Base-by-base conservation (phyloP, 805 yeast genomes). In the Kluyveromyces lactis region DNA sequence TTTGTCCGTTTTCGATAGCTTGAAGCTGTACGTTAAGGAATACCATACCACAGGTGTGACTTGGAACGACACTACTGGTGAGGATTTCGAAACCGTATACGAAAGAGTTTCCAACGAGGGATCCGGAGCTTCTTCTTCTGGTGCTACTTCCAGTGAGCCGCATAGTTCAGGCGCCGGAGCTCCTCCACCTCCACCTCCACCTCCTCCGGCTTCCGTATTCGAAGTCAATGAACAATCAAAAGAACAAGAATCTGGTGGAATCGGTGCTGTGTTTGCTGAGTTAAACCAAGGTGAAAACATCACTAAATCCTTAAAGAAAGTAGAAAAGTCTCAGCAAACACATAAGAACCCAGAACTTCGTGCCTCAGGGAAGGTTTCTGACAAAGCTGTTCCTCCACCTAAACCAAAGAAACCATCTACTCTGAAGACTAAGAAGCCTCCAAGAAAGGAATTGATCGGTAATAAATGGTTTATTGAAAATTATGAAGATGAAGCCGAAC, bases 111-210 rank as follows among this genome's bases (percentile, higher is more conserved):
- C 42, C 17, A 40, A 45, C 5, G 31, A 47, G n/a, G 33, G 58
- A 1, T 23, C 56, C 15, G 28, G 50, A 11, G 36, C 60, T 6
- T 47, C 66, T 18, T 40, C 63, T n/a, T 52, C 66, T n/a, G 46
- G 64, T 11, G 51, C 68, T 2, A 55, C 75, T 2, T 55, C 69
- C 10, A 43, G 64, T 18, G 21, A 3, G 11, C 53, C 69, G 10
- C 43, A 66, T 2, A 49, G 61, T 21, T 49, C 65, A 4, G 53
- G 66, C 10, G 64, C 72, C 6, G 55, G 64, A 6, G 52, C 75
- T 2, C 85, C 89, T 5, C 94, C 95, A 13, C 97, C 97, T 2
- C 95, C 95, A 2, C 95, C 95, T 3, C 90, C 92, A 1, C 86
- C 95, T 2, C 95, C 95, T 8, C 90, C 95, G 19, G 79, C 94